These are phyloP conservation scores for Camptophora hylomeconis DNA, from an alignment of 2,329 filamentous ascomycete genomes.

Conservation along the genomic window DNA sequence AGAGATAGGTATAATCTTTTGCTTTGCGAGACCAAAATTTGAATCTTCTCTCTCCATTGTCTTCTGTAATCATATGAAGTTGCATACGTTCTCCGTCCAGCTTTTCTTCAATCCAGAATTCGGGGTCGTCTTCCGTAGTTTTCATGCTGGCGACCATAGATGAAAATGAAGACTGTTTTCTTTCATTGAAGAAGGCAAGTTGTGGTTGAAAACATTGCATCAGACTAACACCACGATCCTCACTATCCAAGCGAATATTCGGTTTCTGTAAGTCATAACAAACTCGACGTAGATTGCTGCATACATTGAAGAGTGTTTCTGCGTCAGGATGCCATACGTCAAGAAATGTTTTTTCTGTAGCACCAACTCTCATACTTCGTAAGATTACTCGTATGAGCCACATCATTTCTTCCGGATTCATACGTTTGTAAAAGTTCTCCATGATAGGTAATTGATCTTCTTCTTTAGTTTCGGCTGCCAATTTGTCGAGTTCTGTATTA, in stretches of 20 bases:
- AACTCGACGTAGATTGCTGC: constrained; percentile 75
- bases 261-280: constrained; percentile 87
- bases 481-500: constrained; percentile 67
- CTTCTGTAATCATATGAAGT: constrained; percentile 73
- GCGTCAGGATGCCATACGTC: constrained; percentile 71
- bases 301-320: constrained; percentile 72
- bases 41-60: constrained; percentile 61
- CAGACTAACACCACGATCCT: constrained; percentile 60
- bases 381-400: constrained; percentile 93
- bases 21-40: constrained; percentile 91
- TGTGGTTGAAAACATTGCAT: constrained; percentile 98
- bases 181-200: constrained; percentile 80
- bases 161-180: constrained; percentile 64
- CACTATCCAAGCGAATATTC: constrained; percentile 56
- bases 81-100: constrained; percentile 96
- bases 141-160: constrained; percentile 61
- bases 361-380: constrained; percentile 61
- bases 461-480: constrained; percentile 65
- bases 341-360: constrained; percentile 80
- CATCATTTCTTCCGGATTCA: constrained; percentile 87
- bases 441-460: constrained; percentile 74
- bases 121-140: constrained; percentile 53
- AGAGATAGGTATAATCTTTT: constrained; percentile 92
- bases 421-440: constrained; percentile 69
- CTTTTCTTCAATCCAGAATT: constrained; percentile 98